Evolutionary conservation across 164 flowering plant genomes (phyloP).

Genomic region (Warburgia ugandensis): DNA sequence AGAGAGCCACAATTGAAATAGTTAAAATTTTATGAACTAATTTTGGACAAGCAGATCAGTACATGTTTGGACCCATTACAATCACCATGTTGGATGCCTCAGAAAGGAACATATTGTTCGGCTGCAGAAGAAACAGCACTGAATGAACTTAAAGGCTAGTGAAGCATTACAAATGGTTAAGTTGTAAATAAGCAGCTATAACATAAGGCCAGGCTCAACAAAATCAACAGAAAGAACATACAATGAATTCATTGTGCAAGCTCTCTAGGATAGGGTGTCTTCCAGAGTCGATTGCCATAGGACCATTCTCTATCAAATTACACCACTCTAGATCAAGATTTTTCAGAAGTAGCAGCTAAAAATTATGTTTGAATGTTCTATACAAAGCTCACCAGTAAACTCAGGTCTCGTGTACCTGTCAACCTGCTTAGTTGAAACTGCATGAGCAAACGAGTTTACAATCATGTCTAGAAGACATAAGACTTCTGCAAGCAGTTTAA

Average conservation of each 20-base stretch:
- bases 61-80: conserved; percentile 98
- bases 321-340: conserved; percentile 10
- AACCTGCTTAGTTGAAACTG: conserved; percentile 83
- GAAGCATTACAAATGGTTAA: neutral
- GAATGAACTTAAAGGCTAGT: neutral
- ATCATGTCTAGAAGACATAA: conserved; percentile 96
- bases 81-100: conserved; percentile 93
- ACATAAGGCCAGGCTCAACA: neutral
- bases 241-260: conserved; percentile 75
- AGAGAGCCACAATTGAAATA: neutral
- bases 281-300: conserved; percentile 93
- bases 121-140: conserved; percentile 36
- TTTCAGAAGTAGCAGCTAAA: neutral
- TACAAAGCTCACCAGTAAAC: conserved; percentile 52
- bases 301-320: conserved; percentile 58
- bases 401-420: conserved; percentile 83
- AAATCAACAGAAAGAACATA: conserved; percentile 27
- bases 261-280: conserved; percentile 92
- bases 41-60: neutral
- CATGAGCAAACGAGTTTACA: conserved; percentile 96
- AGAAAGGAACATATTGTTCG: conserved; percentile 86
- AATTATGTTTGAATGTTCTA: neutral
- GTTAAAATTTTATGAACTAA: neutral
- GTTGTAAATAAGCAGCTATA: neutral
- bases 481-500: conserved; percentile 86